These are phyloP conservation scores for Magnaporthiopsis poae DNA, from an alignment of 2,329 filamentous ascomycete species.

Conservation along the genomic window DNA sequence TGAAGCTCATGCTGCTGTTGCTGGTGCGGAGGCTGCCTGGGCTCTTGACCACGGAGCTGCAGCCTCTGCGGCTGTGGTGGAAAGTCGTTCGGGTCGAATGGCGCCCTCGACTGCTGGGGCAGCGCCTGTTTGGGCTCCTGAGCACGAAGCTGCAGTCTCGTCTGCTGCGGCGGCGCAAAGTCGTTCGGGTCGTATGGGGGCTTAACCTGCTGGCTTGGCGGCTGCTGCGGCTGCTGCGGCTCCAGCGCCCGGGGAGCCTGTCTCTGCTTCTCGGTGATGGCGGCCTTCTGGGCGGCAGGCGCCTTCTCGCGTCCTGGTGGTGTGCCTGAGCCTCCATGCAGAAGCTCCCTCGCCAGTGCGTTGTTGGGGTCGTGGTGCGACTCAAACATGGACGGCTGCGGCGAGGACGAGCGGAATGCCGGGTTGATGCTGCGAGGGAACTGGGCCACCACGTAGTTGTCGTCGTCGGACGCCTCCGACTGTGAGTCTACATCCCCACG, in stretches of 20 bases:
- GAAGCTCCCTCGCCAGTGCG: constrained; percentile 59
- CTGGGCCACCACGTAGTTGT: constrained; percentile 86
- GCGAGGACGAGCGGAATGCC: constrained; percentile 88
- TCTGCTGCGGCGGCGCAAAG: not conserved
- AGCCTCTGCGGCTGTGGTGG: not conserved
- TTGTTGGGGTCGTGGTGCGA: constrained; percentile 83
- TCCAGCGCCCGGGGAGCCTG: not conserved
- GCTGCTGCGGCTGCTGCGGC: not conserved
- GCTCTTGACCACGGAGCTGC: not conserved
- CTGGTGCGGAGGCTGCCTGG: not conserved
- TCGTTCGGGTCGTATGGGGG: not conserved
- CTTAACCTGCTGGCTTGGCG: not conserved
- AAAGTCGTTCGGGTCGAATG: not conserved
- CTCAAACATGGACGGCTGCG: constrained; percentile 84
- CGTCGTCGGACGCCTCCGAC: constrained; percentile 77
- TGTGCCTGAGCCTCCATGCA: constrained; percentile 40
- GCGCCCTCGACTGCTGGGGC: constrained; percentile 6
- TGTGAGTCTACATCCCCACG: constrained; percentile 76
- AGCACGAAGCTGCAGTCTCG: not conserved
- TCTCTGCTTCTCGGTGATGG: not conserved
- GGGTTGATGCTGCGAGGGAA: constrained; percentile 94
- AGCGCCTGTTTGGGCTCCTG: not conserved
- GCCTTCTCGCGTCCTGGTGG: constrained; percentile 41
- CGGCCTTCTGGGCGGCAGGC: constrained; percentile 40
- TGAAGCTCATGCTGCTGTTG: constrained; percentile 9